Evolutionary conservation across 441 rosid genomes (phyloP).

Genomic region (Capsella rubella): DNA sequence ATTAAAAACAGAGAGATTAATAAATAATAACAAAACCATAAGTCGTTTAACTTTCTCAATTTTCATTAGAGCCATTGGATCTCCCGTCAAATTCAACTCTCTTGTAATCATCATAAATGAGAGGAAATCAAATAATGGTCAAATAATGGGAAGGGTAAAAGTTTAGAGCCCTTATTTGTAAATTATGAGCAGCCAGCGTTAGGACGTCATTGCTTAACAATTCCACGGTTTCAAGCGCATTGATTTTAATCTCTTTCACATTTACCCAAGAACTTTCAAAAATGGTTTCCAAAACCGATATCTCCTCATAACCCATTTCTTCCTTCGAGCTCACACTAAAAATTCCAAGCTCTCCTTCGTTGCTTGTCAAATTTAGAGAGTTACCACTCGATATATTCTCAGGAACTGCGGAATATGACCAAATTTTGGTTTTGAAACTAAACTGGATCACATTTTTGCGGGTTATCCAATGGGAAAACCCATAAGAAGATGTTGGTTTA

Average conservation of each 20-base stretch:
- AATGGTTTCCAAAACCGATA: background rate
- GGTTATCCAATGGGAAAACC: slow-evolving; percentile 12
- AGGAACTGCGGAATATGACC: too few relatives aligned
- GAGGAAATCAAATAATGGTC: background rate
- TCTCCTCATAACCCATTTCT: background rate
- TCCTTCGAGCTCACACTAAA: background rate
- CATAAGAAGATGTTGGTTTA: slow-evolving; percentile 1
- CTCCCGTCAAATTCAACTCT: slow-evolving; percentile 1
- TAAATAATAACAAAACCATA: too few relatives aligned
- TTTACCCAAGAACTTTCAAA: background rate
- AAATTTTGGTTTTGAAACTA: too few relatives aligned
- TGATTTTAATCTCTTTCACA: background rate
- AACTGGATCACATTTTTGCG: slow-evolving; percentile 14
- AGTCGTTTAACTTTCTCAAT: background rate
- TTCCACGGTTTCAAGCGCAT: background rate
- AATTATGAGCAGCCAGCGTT: background rate
- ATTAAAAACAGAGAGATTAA: too few relatives aligned
- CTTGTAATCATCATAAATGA: background rate
- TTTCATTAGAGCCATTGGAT: background rate
- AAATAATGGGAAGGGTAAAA: background rate
- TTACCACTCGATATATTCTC: background rate
- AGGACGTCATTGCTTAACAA: slow-evolving; percentile 1
- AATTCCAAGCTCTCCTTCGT: slow-evolving; percentile 26
- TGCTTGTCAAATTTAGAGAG: background rate
- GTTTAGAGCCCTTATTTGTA: slow-evolving; percentile 5